Evolutionary conservation across 768 basidiomycete species (phyloP), one percentile per base, ranked within the genome.

Genomic region (Suillus cothurnatus): DNA sequence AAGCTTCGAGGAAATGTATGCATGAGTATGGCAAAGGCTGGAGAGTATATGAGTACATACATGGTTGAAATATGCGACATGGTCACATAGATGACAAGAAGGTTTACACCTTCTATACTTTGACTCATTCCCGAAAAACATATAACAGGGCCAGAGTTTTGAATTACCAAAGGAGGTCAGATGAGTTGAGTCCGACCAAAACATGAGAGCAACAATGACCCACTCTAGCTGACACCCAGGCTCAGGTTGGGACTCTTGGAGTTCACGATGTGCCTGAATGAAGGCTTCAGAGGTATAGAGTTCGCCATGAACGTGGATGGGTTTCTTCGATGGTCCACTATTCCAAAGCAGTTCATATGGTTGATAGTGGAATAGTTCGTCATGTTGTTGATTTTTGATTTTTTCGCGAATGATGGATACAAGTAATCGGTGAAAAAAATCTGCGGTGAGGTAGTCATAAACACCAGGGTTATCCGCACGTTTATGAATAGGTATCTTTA

Each of bases 181-280:
- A 34, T 74, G 73, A 4, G 78, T 79, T 1, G 68, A 26, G 67
- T 80, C 78, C 0, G 77, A 79, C 66, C 71, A 75, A 50, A 75
- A 68, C 72, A 77, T 75, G 38, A 74, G 50, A 15, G 65, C 69
- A 4, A 68, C 64, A 52, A 77, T 52, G 2, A 60, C 58, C 1
- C 67, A 56, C 12, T 64, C 64, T 21, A 69, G 49, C 2, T 67
- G 34, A 43, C 73, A 71, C 5, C 60, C 65, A 23, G 63, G 67
- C 34, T 70, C 68, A 3, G 55, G n/a, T 2, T 65, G 66, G 9
- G 67, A 64, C 12, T 68, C 32, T 50, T 72, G 71, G 3, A 74
- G 39, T 32, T 68, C 55, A 4, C 62, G 21, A 41, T 72, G 67
- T 12, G 68, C 73, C 2, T 69, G 47, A 4, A 72, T 60, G 55